Evolutionary conservation across 192 early-diverging fungal genomes (phyloP), one percentile per base, ranked within the genome.

Genomic region (Coemansia sp.): DNA sequence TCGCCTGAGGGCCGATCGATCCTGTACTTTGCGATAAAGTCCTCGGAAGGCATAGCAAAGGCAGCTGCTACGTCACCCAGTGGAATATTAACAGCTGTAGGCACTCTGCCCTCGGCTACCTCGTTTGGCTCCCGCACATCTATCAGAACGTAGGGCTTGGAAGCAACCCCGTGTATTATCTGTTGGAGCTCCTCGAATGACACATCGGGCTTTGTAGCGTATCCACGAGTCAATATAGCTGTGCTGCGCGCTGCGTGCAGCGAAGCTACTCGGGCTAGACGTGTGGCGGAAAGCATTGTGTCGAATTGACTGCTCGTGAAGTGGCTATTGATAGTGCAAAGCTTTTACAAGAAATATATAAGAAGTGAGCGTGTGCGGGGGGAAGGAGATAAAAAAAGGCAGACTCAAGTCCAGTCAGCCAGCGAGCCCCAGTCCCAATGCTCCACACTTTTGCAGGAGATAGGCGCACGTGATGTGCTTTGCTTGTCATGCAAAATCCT

Each of bases 81-180:
- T 18, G 89, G 89, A 22, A 90, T 82, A 62, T 88, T 86, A 51
- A 81, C 73, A 0, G 87, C 86, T 1, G 88, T 89, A 24, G 89
- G 89, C 56, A 90, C 88, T 48, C 54, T 60, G 27, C 89, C 89
- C 53, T 84, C 67, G 19, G 73, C 76, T 12, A 87, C 73, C 71
- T 90, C 89, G 23, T 78, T 66, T 7, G 81, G 69, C 57, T 89
- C 89, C 54, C 89, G 85, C 47, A 90, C 89, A 68, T 90, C 89
- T 49, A 90, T 86, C 44, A 90, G 69, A 27, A 69, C 58, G 49
- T 83, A 86, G 12, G 64, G 60, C 32, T 41, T 64, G 60, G 19
- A n/a, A 5, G 49, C 31, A 26, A 73, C 66, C 19, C 78, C 78
- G 41, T 81, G 78, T 50, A 81, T 81, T 52, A 69, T 56, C 67